phyloP scores from a whole-genome alignment of 2,329 filamentous ascomycete genomes.

The Aspergillus piperis region DNA sequence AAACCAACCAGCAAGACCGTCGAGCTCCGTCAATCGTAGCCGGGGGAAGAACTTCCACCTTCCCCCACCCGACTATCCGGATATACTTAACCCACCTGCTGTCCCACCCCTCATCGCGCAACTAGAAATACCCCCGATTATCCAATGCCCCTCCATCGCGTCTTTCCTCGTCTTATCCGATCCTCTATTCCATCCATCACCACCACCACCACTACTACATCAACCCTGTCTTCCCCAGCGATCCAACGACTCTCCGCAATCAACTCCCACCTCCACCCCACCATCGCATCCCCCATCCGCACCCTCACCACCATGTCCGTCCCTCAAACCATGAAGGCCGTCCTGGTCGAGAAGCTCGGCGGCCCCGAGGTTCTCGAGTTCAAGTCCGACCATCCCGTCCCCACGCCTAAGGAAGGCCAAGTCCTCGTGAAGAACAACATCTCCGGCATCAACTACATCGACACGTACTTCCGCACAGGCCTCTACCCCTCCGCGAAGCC shows the following conservation, averaged over 20 bases:
- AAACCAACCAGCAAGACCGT: neutral
- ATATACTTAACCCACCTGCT: neutral
- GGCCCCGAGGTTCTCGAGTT: constrained; percentile 71
- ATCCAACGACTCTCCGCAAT: constrained; percentile 16
- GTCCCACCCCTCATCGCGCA: neutral
- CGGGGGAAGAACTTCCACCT: neutral
- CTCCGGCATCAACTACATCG: constrained; percentile 84
- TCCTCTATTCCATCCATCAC: neutral
- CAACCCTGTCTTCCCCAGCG: neutral
- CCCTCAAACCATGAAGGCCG: constrained; percentile 70
- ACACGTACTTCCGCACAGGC: constrained; percentile 86
- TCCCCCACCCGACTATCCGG: neutral
- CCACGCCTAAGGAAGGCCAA: constrained; percentile 66
- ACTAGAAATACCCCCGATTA: neutral
- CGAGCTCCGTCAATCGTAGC: neutral
- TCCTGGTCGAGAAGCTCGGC: constrained; percentile 71
- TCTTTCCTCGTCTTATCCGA: constrained; percentile 1
- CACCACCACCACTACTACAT: neutral
- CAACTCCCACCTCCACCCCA: constrained; percentile 11
- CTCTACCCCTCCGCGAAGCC: constrained; percentile 74
- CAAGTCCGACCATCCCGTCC: constrained; percentile 70
- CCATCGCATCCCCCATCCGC: constrained; percentile 7
- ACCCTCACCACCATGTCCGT: constrained; percentile 43
- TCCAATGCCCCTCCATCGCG: constrained; percentile 10
- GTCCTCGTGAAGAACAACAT: constrained; percentile 79